These are phyloP conservation scores for Phytophthora kernoviae DNA, from an alignment of 352 stramenopile species.

Conservation along the genomic window DNA sequence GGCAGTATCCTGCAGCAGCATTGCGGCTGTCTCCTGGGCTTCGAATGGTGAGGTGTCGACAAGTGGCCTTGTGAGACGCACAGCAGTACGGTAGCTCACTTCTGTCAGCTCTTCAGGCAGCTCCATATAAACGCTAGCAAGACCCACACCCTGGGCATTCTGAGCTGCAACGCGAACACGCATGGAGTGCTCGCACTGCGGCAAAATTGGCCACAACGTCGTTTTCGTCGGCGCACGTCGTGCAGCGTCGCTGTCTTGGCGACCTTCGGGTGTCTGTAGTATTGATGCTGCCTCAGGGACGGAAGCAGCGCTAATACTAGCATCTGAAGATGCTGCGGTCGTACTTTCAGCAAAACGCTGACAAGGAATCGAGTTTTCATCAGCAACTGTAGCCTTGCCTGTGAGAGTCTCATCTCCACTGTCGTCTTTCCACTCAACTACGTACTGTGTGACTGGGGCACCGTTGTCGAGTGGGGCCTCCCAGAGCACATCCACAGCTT, in stretches of 20 bases:
- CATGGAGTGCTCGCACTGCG: slow-evolving; percentile 46
- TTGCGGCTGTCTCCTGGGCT: slow-evolving; percentile 34
- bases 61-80: slow-evolving; percentile 39
- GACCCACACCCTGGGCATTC: slow-evolving; percentile 63
- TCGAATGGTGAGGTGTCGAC: slow-evolving; percentile 55
- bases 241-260: background rate
- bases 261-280: background rate
- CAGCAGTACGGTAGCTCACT: slow-evolving; percentile 61
- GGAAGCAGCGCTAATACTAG: background rate
- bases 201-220: slow-evolving; percentile 69
- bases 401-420: slow-evolving; percentile 29
- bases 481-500: slow-evolving; percentile 76
- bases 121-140: slow-evolving; percentile 59
- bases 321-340: background rate
- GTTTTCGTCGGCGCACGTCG: slow-evolving; percentile 40
- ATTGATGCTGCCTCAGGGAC: background rate
- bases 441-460: slow-evolving; percentile 61
- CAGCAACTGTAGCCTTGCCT: slow-evolving; percentile 26
- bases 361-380: slow-evolving; percentile 15
- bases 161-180: slow-evolving; percentile 61
- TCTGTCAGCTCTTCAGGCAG: slow-evolving; percentile 57
- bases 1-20: slow-evolving; percentile 51
- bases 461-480: slow-evolving; percentile 69
- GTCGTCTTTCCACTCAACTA: slow-evolving; percentile 75
- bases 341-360: slow-evolving; percentile 7